Evolutionary conservation across 2,329 filamentous ascomycete species (phyloP).

Genomic region (Curvularia spicifera): DNA sequence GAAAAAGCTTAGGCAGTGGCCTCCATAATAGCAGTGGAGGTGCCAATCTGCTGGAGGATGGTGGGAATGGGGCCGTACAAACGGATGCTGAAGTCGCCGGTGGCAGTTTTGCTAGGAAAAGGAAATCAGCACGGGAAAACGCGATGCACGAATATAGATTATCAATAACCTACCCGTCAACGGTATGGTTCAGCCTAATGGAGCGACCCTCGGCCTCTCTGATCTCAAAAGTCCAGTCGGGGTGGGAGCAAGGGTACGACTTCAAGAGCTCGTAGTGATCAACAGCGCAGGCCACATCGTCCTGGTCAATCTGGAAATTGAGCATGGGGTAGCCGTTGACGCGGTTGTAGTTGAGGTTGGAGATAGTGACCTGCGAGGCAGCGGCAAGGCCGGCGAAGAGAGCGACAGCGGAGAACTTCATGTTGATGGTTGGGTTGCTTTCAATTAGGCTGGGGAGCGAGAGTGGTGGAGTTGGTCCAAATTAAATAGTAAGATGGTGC

Average conservation of each 20-base stretch:
- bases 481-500: background rate
- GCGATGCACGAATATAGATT: background rate
- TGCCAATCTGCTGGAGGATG: constrained; percentile 5
- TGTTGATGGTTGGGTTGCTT: background rate
- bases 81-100: background rate
- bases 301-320: background rate
- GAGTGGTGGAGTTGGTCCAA: background rate
- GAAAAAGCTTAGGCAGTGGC: background rate
- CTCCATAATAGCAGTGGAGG: constrained; percentile 1
- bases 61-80: constrained; percentile 7
- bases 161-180: background rate
- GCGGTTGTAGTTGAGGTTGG: background rate
- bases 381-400: constrained; percentile 8
- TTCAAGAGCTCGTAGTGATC: background rate
- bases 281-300: background rate
- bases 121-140: background rate
- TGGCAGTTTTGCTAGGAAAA: background rate
- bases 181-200: background rate
- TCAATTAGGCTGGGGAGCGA: background rate
- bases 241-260: background rate
- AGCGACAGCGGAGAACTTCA: constrained; percentile 3
- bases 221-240: background rate
- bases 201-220: background rate
- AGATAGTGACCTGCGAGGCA: background rate
- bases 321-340: constrained; percentile 4